A percentile compares a stretch with the other conserved stretches of the same genome.
Evolutionary conservation across 192 early-diverging fungal species (phyloP).

Genomic region (Coemansia biformis): DNA sequence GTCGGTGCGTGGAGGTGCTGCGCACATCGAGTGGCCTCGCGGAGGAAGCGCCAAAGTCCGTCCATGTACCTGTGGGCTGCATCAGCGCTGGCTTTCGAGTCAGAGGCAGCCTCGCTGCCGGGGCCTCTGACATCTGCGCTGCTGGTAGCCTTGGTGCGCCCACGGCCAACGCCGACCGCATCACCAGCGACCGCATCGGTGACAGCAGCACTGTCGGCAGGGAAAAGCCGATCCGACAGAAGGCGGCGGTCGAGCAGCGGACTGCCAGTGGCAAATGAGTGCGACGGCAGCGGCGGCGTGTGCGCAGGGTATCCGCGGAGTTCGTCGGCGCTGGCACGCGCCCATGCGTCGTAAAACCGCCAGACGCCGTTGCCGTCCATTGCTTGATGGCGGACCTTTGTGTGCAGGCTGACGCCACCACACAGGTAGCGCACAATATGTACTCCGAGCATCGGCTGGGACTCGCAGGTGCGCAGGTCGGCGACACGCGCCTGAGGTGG

Average conservation of each 20-base stretch:
- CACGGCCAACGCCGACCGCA: neutral
- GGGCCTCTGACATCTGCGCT: too few species aligned
- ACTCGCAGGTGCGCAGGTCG: constrained; percentile 4
- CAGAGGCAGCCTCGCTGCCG: too few species aligned
- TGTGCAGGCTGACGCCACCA: constrained; percentile 30
- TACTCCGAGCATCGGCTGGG: constrained; percentile 19
- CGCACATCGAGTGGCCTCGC: neutral
- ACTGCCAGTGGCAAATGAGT: neutral
- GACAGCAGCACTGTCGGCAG: neutral
- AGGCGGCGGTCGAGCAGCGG: neutral
- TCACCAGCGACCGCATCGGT: neutral
- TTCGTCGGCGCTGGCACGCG: neutral
- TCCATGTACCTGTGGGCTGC: neutral
- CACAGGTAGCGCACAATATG: constrained; percentile 32
- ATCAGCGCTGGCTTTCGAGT: neutral
- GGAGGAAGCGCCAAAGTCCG: neutral
- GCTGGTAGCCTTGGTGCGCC: too few species aligned
- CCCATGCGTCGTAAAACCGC: constrained; percentile 24
- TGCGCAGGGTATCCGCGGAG: too few species aligned
- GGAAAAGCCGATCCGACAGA: neutral
- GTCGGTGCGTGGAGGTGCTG: neutral
- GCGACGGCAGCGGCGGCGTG: too few species aligned
- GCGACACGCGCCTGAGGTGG: constrained; percentile 5
- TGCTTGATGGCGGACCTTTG: constrained; percentile 27
- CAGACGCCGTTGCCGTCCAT: constrained; percentile 29